Conservation (phyloP, 108 stramenopile genomes). For the Schizochytrium sp. region DNA sequence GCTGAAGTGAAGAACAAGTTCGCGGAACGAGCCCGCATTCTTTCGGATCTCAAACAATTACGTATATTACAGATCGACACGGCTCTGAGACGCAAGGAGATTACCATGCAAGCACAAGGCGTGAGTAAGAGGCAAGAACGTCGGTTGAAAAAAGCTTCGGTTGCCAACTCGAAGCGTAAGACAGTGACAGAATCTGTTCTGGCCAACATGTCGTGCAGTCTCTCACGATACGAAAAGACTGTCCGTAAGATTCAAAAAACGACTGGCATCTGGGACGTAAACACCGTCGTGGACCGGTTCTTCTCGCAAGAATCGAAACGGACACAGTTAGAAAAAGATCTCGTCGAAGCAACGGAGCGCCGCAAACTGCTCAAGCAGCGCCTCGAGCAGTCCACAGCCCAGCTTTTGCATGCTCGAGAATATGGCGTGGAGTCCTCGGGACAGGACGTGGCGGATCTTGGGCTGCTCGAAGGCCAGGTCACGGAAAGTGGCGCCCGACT, state of each 20-base stretch:
- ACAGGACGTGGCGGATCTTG: background rate
- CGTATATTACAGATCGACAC: background rate
- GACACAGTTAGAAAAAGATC: background rate
- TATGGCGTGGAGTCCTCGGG: background rate
- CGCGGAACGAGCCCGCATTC: background rate
- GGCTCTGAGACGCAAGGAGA: background rate
- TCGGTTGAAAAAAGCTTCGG: background rate
- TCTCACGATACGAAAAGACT: background rate
- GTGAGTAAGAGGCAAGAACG: background rate
- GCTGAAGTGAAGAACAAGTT: background rate
- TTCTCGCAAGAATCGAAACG: slow-evolving; percentile 10
- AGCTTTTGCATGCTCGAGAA: background rate
- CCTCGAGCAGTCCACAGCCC: background rate
- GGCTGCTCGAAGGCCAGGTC: background rate
- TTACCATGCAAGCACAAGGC: background rate
- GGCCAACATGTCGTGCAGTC: background rate
- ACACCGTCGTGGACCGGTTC: background rate
- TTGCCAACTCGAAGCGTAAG: background rate
- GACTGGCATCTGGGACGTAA: background rate
- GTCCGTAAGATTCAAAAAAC: background rate
- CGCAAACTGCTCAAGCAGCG: background rate
- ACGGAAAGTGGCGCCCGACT: background rate
- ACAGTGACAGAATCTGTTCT: background rate
- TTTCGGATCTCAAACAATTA: background rate
- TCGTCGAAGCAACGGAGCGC: background rate